Evolutionary conservation across 116 monocot species (phyloP).

Genomic region (Phalaenopsis hybrid): DNA sequence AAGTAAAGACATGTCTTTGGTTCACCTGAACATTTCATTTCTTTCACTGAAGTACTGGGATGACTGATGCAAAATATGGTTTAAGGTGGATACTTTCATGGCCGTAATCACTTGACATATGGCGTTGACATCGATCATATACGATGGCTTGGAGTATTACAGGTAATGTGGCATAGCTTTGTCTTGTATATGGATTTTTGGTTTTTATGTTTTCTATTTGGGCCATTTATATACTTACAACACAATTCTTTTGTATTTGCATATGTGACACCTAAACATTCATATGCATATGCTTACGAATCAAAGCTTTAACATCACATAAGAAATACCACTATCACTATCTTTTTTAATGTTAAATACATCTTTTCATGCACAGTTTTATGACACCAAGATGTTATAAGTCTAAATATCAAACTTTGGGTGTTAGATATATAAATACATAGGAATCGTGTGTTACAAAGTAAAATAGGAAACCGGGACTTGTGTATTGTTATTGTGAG

Average conservation of each 20-base stretch:
- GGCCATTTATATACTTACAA: no score
- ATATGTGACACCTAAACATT: no score
- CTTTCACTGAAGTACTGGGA: not conserved
- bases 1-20: not conserved
- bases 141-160: constrained; percentile 58
- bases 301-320: no score
- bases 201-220: not conserved
- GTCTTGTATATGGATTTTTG: not conserved
- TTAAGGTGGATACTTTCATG: constrained; percentile 77
- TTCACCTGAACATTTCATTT: not conserved
- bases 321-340: no score
- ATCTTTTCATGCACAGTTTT: no score
- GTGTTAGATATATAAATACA: no score
- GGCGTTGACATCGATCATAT: constrained; percentile 59
- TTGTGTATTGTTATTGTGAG: not conserved
- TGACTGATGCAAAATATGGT: constrained; percentile 1
- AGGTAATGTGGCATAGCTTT: constrained; percentile 24
- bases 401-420: no score
- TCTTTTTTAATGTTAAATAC: no score
- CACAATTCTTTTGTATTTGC: no score
- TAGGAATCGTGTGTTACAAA: no score
- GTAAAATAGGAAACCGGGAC: not conserved
- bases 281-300: no score
- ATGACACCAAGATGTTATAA: no score
- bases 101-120: constrained; percentile 50